Percentiles rank a stretch among this genome's conserved stretches.
Evolutionary conservation across 805 yeast genomes (phyloP).

Genomic region (Wickerhamomyces kurtzmanii): DNA sequence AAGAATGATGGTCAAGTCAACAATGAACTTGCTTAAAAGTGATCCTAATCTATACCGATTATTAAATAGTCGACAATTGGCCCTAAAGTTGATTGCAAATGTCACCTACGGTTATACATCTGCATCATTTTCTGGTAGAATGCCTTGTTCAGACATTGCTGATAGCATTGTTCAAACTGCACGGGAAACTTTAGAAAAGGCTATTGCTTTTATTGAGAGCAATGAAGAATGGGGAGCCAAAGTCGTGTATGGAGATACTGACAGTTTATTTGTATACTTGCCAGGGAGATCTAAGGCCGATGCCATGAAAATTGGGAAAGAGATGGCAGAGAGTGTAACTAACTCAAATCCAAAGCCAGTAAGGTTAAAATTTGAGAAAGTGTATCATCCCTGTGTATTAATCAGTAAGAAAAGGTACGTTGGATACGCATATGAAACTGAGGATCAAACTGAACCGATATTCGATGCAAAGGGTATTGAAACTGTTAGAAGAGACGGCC

Average conservation of each 20-base stretch:
- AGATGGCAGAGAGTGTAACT: conserved; percentile 59
- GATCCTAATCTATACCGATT: conserved; percentile 42
- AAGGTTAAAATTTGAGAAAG: conserved; percentile 81
- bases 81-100: conserved; percentile 83
- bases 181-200: conserved; percentile 67
- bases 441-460: conserved; percentile 42
- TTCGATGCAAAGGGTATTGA: conserved; percentile 98
- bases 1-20: conserved; percentile 66
- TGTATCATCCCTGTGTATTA: conserved; percentile 78
- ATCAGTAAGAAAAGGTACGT: conserved; percentile 87
- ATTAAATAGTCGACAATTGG: conserved; percentile 72
- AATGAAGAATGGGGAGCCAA: conserved; percentile 68
- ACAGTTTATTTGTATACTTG: conserved; percentile 80
- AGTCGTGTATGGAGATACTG: conserved; percentile 96
- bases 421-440: conserved; percentile 67
- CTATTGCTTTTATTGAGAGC: conserved; percentile 59
- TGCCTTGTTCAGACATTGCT: conserved; percentile 95
- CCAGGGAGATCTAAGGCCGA: conserved; percentile 74
- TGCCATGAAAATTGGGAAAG: conserved; percentile 68
- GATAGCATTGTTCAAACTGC: conserved; percentile 92
- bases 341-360: conserved; percentile 70
- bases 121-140: conserved; percentile 91
- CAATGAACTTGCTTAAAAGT: conserved; percentile 44
- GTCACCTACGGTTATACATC: conserved; percentile 95
- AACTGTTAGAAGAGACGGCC: conserved; percentile 89